phyloP scores from a whole-genome alignment of 371 early-diverging fungal genomes.

The Apophysomyces elegans region DNA sequence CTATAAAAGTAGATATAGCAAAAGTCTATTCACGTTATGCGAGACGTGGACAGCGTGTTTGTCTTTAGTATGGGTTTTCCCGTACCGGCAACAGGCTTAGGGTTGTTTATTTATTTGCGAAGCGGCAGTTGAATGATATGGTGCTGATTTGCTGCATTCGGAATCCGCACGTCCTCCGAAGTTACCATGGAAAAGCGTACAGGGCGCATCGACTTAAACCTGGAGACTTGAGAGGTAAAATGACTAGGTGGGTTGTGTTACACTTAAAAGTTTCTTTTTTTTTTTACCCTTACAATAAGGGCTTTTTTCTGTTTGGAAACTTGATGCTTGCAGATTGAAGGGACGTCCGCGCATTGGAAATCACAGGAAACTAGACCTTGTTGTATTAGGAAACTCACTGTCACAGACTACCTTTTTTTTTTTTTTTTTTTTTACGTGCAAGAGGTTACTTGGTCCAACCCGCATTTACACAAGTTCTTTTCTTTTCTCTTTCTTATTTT shows the following conservation, averaged over 20 bases:
- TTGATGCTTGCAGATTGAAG: neutral
- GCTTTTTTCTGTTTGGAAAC: neutral
- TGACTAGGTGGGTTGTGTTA: neutral
- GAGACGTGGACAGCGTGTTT: too few species aligned
- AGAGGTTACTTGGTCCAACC: neutral
- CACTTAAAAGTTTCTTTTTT: slow-evolving; percentile 4
- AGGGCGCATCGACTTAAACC: too few species aligned
- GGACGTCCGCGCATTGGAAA: neutral
- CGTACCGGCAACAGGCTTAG: too few species aligned
- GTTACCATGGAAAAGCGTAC: too few species aligned
- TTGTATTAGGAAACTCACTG: slow-evolving; percentile 4
- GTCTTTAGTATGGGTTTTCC: too few species aligned
- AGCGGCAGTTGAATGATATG: too few species aligned
- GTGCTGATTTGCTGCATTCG: too few species aligned
- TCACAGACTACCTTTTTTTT: neutral
- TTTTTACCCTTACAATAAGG: neutral
- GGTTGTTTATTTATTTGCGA: too few species aligned
- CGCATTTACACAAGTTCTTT: neutral
- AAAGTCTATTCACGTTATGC: too few species aligned
- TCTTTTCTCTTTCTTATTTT: slow-evolving; percentile 3
- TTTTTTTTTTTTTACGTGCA: neutral
- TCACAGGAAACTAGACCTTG: neutral
- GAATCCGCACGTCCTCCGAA: too few species aligned
- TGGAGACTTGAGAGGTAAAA: neutral
- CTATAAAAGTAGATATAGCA: too few species aligned